A percentile compares a stretch with the other conserved stretches of the same genome.
phyloP scores from a whole-genome alignment of 352 stramenopile species.

The Phytophthora pluvialis region DNA sequence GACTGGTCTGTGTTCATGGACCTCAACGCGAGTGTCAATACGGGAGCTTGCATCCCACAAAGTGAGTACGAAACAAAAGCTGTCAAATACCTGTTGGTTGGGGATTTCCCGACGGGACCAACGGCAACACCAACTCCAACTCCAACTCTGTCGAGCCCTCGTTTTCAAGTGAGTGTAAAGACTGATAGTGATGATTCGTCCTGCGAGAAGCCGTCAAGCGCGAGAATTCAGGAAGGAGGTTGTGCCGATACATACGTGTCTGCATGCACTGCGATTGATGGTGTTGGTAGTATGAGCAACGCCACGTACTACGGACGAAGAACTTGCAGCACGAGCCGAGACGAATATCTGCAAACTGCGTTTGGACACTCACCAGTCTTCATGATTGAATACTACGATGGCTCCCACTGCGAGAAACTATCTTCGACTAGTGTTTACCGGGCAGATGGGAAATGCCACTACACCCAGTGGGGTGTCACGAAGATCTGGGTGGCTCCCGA shows the following conservation, averaged over 20 bases:
- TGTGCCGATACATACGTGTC: neutral
- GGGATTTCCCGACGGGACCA: neutral
- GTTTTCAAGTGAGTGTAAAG: neutral
- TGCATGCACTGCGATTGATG: neutral
- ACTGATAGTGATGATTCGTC: neutral
- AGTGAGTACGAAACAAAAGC: neutral
- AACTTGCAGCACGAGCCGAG: conserved; percentile 7
- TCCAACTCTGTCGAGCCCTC: neutral
- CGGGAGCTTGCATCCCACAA: conserved; percentile 2
- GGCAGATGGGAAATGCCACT: conserved; percentile 16
- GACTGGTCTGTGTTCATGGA: conserved; percentile 18
- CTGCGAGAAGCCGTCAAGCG: conserved; percentile 7
- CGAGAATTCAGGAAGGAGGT: conserved; percentile 3
- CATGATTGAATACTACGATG: conserved; percentile 17
- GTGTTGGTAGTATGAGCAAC: conserved; percentile 4
- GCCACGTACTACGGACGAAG: conserved; percentile 1
- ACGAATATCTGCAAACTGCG: conserved; percentile 5
- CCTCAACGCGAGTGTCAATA: conserved; percentile 19
- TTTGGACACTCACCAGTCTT: conserved; percentile 12
- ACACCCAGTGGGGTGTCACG: conserved; percentile 11
- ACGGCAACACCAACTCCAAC: neutral
- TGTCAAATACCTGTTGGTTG: conserved; percentile 11
- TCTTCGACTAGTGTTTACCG: neutral
- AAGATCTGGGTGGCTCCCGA: conserved; percentile 14
- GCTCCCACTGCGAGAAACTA: conserved; percentile 8